phyloP scores from a whole-genome alignment of 1,284 basidiomycete species.

The Fereydounia khargensis region DNA sequence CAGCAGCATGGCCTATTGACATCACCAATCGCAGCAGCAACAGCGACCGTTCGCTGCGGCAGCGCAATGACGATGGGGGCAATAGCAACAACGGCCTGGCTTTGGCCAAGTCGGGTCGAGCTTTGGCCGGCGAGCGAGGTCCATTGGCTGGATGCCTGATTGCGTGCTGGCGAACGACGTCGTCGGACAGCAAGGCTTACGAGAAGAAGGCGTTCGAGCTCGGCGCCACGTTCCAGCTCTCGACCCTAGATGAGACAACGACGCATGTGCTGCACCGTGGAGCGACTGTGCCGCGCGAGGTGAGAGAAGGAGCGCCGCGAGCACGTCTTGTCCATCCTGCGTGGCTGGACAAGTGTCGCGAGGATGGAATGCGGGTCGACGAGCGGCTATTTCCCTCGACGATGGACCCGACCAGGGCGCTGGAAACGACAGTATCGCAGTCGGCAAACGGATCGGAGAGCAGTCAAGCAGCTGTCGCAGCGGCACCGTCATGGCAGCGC shows the following conservation, averaged over 20 bases:
- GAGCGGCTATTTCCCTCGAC: constrained; percentile 24
- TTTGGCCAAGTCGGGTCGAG: too few species aligned
- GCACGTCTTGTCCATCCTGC: constrained; percentile 21
- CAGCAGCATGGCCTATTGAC: too few species aligned
- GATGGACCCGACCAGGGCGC: constrained; percentile 17
- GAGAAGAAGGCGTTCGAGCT: constrained; percentile 16
- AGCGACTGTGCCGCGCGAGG: constrained; percentile 8
- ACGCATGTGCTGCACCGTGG: constrained; percentile 27
- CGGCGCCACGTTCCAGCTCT: constrained; percentile 22
- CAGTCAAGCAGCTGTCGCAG: constrained; percentile 14
- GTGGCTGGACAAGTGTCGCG: constrained; percentile 32
- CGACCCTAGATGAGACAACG: constrained; percentile 5
- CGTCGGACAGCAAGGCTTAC: not conserved
- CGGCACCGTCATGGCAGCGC: constrained; percentile 29
- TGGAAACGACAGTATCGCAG: constrained; percentile 21
- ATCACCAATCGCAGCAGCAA: too few species aligned
- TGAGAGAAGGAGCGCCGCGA: constrained; percentile 3
- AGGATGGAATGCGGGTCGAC: constrained; percentile 20
- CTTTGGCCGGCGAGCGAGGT: too few species aligned
- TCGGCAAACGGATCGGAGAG: constrained; percentile 20
- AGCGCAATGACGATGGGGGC: too few species aligned
- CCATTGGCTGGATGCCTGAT: not conserved
- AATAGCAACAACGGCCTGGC: too few species aligned
- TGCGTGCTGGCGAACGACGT: not conserved
- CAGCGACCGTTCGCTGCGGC: too few species aligned